phyloP scores from a whole-genome alignment of 2,329 filamentous ascomycete species.

The Fusarium clavum region DNA sequence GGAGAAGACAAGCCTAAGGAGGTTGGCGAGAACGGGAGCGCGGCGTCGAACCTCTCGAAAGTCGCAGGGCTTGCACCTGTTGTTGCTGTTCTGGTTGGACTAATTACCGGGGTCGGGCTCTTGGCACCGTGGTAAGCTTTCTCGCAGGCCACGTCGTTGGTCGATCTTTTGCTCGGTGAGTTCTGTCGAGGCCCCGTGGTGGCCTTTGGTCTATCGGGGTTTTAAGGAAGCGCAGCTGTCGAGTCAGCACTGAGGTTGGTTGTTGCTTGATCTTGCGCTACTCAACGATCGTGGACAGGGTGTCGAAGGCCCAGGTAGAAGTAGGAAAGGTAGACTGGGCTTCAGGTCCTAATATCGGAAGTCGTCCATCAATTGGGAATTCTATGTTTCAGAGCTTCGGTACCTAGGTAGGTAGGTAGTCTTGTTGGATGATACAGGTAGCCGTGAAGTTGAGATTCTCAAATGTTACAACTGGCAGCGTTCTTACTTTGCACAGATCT shows the following conservation, averaged over 20 bases:
- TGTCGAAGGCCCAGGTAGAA: not conserved
- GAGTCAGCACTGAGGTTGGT: too few species aligned
- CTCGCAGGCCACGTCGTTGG: not conserved
- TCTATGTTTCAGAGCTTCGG: not conserved
- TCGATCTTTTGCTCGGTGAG: not conserved
- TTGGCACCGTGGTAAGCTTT: conserved; percentile 30
- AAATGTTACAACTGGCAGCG: not conserved
- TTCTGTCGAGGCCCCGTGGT: not conserved
- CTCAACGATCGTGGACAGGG: not conserved
- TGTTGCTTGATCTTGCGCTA: not conserved
- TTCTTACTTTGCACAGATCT: not conserved
- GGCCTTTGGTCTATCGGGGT: not conserved
- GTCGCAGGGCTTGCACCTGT: not conserved
- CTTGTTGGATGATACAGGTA: not conserved
- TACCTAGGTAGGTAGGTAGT: not conserved
- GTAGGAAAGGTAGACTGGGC: too few species aligned
- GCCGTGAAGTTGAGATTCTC: not conserved
- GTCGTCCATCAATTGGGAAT: not conserved
- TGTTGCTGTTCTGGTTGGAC: not conserved
- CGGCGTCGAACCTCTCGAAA: not conserved
- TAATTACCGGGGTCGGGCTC: conserved; percentile 30
- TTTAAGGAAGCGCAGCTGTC: not conserved
- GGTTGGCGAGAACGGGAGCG: not conserved
- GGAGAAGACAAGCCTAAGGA: not conserved
- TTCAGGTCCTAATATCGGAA: too few species aligned